Base-by-base conservation (phyloP, 805 yeast genomes). In the Monosporozyma yasuniensis region DNA sequence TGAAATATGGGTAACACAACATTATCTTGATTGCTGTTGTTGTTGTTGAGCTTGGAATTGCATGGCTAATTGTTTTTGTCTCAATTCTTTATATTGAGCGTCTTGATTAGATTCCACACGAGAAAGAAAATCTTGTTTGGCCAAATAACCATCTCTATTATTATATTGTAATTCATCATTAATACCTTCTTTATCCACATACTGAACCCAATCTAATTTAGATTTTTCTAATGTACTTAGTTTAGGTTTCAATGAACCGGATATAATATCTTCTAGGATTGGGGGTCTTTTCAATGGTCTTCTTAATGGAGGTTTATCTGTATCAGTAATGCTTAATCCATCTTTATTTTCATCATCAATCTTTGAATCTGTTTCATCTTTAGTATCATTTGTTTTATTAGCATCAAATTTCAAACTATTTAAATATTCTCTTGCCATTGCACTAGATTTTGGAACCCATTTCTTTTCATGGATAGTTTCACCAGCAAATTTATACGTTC, bases 201-300 rank as follows among this genome's bases (percentile, higher is more conserved):
- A 89, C 44, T 86, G 80, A 0, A 95, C 95, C 96, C 98, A 93
- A 67, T 93, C 99, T 47, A 93, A 73, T 54, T 95, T 74, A 1
- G 96, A 86, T 67, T 93, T 93, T 64, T 93, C 98, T 55, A 93
- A 71, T 0, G 99, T 93, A 22, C 95, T 86, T 53, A 93, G 73
- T 63, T 88, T 91, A 30, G 87, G 80, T 56, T 84, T 81, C 54
- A 83, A 79, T 2, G 85, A 74, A 10, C 82, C 76, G 42, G 79
- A 71, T 44, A 88, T 76, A 35, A 89, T 89, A 50, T 83, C 87
- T 62, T 86, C 90, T 7, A 89, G 69, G 28, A 87, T 68, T 23
- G 91, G 81, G 3, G 86, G 83, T 55, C 96, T 74, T 61, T 86
- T 88, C 46, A 83, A 69, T 52, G 82, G 82, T 41, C 79, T 75